phyloP scores from a whole-genome alignment of 129 eudicot genomes.

The Rutidosis leptorrhynchoides region DNA sequence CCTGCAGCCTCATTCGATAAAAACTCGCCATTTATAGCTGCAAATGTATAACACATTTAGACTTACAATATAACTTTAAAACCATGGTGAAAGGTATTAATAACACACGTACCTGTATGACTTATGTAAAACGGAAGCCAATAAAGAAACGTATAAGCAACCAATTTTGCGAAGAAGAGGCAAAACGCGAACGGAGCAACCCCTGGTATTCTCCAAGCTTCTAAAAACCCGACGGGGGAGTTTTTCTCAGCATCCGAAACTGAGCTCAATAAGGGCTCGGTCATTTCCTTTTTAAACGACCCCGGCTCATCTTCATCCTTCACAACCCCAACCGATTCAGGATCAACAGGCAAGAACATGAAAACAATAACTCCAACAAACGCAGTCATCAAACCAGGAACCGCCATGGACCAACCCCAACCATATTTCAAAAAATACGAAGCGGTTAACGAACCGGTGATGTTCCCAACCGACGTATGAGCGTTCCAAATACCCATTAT shows the following conservation, averaged over 20 bases:
- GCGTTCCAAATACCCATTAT: conserved; percentile 99
- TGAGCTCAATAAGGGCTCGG: conserved; percentile 48
- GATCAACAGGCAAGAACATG: conserved; percentile 77
- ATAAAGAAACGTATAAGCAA: conserved; percentile 90
- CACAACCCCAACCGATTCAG: conserved; percentile 62
- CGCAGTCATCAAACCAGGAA: conserved; percentile 62
- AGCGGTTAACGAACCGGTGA: conserved; percentile 76
- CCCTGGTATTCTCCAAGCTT: conserved; percentile 95
- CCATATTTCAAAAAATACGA: conserved; percentile 73
- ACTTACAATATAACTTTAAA: background rate
- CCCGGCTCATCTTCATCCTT: conserved; percentile 44
- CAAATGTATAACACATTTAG: conserved; percentile 27
- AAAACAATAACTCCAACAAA: conserved; percentile 59
- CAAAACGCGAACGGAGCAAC: conserved; percentile 91
- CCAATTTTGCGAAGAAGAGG: conserved; percentile 92
- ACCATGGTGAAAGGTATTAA: background rate
- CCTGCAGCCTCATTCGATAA: conserved; percentile 75
- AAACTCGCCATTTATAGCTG: conserved; percentile 83
- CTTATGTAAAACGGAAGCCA: conserved; percentile 99
- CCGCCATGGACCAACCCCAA: conserved; percentile 98
- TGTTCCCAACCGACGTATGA: conserved; percentile 84
- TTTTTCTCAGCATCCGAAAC: conserved; percentile 26
- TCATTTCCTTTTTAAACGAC: conserved; percentile 37
- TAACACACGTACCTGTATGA: conserved; percentile 59
- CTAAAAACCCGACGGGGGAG: conserved; percentile 69